These are phyloP conservation scores for Cladosporium velox DNA, from an alignment of 2,329 filamentous ascomycete species.

Conservation along the genomic window DNA sequence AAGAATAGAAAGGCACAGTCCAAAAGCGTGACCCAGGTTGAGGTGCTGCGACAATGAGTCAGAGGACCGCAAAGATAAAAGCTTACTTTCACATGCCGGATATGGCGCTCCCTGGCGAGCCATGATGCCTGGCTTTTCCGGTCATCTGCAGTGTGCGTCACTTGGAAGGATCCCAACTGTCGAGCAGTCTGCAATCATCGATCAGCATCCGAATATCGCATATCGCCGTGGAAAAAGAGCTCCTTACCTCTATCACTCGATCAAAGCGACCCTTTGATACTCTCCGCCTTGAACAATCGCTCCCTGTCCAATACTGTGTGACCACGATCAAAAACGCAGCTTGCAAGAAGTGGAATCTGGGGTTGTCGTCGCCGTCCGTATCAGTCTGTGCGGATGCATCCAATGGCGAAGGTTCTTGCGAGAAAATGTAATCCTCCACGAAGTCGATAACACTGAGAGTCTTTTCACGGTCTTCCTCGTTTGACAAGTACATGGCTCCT, in stretches of 20 bases:
- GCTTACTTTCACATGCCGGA: constrained; percentile 13
- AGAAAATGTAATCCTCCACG: not conserved
- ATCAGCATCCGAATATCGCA: not conserved
- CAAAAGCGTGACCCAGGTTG: constrained; percentile 20
- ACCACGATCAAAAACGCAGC: not conserved
- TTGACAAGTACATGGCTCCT: constrained; percentile 22
- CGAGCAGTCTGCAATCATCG: not conserved
- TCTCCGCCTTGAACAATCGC: not conserved
- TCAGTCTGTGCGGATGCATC: not conserved
- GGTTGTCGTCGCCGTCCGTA: not conserved
- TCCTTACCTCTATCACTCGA: not conserved
- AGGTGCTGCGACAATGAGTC: constrained; percentile 4
- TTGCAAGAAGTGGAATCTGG: not conserved
- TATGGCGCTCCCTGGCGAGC: constrained; percentile 21
- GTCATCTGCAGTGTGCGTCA: constrained; percentile 21
- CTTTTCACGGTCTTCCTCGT: constrained; percentile 19
- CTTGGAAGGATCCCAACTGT: constrained; percentile 8
- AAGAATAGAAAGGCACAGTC: constrained; percentile 26
- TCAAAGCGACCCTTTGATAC: not conserved
- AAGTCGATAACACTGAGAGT: not conserved
- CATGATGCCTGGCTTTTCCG: constrained; percentile 20
- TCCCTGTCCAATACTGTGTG: not conserved
- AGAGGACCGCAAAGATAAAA: not conserved
- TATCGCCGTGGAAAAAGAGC: not conserved
- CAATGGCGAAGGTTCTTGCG: not conserved